Conservation (phyloP, 345 rosid genomes). For the Conringia planisiliqua region DNA sequence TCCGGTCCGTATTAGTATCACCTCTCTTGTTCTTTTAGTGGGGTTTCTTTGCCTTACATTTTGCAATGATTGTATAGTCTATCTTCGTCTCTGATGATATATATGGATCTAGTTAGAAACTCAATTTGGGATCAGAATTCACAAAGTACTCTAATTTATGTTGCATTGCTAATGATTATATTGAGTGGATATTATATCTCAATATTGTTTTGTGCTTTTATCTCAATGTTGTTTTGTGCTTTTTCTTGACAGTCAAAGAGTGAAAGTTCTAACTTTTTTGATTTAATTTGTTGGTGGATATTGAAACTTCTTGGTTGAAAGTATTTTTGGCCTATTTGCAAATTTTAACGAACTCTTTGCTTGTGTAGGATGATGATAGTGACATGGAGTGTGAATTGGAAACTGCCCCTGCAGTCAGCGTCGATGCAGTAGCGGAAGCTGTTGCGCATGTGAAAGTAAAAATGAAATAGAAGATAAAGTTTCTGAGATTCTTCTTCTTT, state of each 20-base stretch:
- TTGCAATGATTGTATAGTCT: neutral
- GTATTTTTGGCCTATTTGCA: neutral
- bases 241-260: neutral
- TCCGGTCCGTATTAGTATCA: slow-evolving; percentile 41
- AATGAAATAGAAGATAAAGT: neutral
- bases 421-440: slow-evolving; percentile 73
- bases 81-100: neutral
- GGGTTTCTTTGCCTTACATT: neutral
- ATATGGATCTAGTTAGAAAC: too few relatives aligned
- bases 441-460: slow-evolving; percentile 85
- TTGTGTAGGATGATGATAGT: slow-evolving; percentile 83
- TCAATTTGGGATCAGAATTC: neutral
- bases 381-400: slow-evolving; percentile 89
- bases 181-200: neutral
- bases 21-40: neutral
- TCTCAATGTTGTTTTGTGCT: too few relatives aligned
- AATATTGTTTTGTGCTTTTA: neutral
- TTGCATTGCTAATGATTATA: slow-evolving; percentile 1
- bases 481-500: neutral
- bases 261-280: neutral
- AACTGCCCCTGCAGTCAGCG: slow-evolving; percentile 59
- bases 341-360: neutral
- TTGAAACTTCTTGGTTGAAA: neutral
- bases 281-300: neutral
- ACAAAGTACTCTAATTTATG: neutral